Evolutionary conservation across 371 early-diverging fungal genomes (phyloP), one percentile per base, ranked within the genome.

Genomic region (Phascolomyces articulosus): DNA sequence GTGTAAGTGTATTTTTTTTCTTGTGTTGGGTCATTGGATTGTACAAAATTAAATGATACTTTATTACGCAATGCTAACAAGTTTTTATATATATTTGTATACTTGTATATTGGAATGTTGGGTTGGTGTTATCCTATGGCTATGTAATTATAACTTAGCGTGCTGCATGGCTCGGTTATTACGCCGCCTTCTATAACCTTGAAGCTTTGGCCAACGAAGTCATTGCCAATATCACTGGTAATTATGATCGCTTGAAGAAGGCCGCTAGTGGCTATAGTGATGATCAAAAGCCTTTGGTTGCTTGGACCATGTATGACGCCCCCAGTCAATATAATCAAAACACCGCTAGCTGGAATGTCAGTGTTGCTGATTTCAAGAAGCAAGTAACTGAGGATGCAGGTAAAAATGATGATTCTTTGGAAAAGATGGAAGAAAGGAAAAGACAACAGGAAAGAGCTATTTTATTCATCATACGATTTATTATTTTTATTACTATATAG

Each of bases 111-210:
- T n/a, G n/a, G n/a, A n/a, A n/a, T n/a, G n/a, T n/a, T n/a, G n/a
- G n/a, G n/a, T n/a, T n/a, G n/a, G n/a, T n/a, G n/a, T n/a, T n/a
- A n/a, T n/a, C n/a, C n/a, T n/a, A 31, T 34, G 34, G 6, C 11
- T 34, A 6, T 31, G 3, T 34, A 9, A 34, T 34, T 56, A 18
- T 62, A 65, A 60, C n/a, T n/a, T 79, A 87, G 74, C 91, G 92
- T 67, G 79, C 86, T 62, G 89, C 91, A 67, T 93, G 93, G 93
- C 62, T 93, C 60, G 87, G 89, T 73, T 93, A 88, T 74, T 91
- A 89, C 77, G 86, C 87, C 27, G 77, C 84, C 21, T 93, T 91
- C 73, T 91, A 88, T 73, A 90, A 91, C 66, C 71, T 84, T 54
- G 93, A 92, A 64, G 73, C 70, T 26, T 55, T 68, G n/a, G 90